Evolutionary conservation across 306 rosid genomes (phyloP), one percentile per base, ranked within the genome.

Genomic region (Fagus sylvatica): DNA sequence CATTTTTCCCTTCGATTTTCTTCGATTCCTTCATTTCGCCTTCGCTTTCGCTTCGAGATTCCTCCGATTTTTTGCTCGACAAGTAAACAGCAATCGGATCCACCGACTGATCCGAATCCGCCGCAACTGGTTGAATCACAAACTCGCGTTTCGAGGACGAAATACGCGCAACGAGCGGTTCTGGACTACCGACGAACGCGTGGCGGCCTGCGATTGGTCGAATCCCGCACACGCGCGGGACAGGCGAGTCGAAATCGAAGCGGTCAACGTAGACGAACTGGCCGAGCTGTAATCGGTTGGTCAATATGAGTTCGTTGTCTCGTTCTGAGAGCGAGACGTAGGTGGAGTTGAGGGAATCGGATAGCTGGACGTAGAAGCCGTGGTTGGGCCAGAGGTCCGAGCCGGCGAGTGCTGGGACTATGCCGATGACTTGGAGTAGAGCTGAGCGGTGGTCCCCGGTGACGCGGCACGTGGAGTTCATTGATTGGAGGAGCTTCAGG

Each of bases 371-470:
- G 34, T 83, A 93, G 86, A 93, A 95, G 22, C 98, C 99, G 4
- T 90, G 93, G 80, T 91, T 91, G 55, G 99, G 91, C 85, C 91
- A 93, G 77, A 95, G 91, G 64, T 90, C 98, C 39, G 97, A 81
- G 30, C 96, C 94, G 9, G 99, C 88, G 5, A 93, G 93, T 4
- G 98, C 93, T 0, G 99, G 99, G 28, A 95, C 96, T 37, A 95
- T 95, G 2, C 99, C 99, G 61, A 88, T 90, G 37, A 95, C 91
- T 60, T 95, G 99, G 12, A 95, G 96, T 53, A 95, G 96, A 7
- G 99, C 90, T 1, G 98, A 95, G 46, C 99, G 96, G 88, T 95
- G 99, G 84, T 95, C 99, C 13, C 99, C 98, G 69, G 98, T 95
- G 69, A 95, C 99, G n/a, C 94, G 86, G 71, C 88, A 83, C 53